Evolutionary conservation across 176 grass and related monocot species (phyloP).

Genomic region (Phragmites australis): DNA sequence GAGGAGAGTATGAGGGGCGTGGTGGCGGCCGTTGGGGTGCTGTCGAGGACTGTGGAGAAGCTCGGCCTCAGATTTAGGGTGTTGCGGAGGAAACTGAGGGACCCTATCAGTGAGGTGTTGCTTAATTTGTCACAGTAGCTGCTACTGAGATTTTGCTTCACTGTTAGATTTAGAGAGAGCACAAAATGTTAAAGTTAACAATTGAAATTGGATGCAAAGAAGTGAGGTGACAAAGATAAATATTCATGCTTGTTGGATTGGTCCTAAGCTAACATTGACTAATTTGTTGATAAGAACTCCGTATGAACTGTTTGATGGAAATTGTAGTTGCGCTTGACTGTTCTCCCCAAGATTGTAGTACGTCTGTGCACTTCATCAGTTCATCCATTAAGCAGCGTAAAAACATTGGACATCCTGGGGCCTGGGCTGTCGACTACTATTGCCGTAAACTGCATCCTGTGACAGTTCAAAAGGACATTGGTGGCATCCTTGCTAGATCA

Average conservation of each 20-base stretch:
- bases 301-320: constrained; percentile 3
- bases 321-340: background rate
- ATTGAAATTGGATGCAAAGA: background rate
- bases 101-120: constrained; percentile 69
- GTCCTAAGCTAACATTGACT: background rate
- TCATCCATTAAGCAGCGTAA: background rate
- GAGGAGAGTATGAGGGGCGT: constrained; percentile 62
- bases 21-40: constrained; percentile 45
- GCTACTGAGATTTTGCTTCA: background rate
- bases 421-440: too few species aligned
- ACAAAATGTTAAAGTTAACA: background rate
- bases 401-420: background rate
- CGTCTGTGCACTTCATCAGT: background rate
- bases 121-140: background rate
- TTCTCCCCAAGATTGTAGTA: background rate
- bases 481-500: background rate
- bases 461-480: background rate
- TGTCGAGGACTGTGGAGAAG: constrained; percentile 73
- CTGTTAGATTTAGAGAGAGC: background rate
- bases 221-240: background rate
- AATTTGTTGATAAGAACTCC: background rate
- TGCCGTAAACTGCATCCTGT: background rate
- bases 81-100: constrained; percentile 58
- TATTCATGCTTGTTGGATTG: background rate
- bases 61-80: constrained; percentile 72